Percentiles rank a stretch among this genome's conserved stretches.
Evolutionary conservation across 768 basidiomycete species (phyloP).

Genomic region (Jaapia argillacea): DNA sequence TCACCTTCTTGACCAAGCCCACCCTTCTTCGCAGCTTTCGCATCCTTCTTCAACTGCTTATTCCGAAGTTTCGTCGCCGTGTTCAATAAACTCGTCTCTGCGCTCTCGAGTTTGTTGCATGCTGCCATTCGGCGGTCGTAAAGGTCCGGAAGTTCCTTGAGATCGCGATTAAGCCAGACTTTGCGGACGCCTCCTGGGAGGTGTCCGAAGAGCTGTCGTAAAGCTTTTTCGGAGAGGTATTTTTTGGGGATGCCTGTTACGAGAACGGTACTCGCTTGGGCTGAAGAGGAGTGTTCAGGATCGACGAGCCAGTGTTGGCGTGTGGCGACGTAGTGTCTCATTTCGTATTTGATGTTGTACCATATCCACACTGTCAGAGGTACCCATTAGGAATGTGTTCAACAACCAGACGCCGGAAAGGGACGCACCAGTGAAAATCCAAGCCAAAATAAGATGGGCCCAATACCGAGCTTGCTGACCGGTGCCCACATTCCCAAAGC

Average conservation of each 20-base stretch:
- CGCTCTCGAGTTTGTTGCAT: constrained; percentile 65
- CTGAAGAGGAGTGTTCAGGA: constrained; percentile 54
- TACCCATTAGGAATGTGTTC: neutral
- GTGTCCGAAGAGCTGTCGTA: constrained; percentile 53
- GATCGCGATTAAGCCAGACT: constrained; percentile 58
- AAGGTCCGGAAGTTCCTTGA: constrained; percentile 69
- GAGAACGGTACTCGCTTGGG: constrained; percentile 78
- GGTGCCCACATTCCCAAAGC: constrained; percentile 60
- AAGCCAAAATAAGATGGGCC: constrained; percentile 65
- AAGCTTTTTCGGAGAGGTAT: constrained; percentile 53
- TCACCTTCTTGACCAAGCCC: neutral
- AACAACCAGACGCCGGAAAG: neutral
- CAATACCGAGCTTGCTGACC: constrained; percentile 45
- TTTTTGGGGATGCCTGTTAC: constrained; percentile 72
- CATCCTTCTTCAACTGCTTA: constrained; percentile 39
- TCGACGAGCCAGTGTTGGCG: constrained; percentile 71
- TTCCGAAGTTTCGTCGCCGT: constrained; percentile 54
- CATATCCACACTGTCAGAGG: constrained; percentile 57
- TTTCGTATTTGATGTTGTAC: constrained; percentile 63
- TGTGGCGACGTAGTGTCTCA: constrained; percentile 59
- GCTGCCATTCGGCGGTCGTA: constrained; percentile 63
- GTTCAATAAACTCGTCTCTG: constrained; percentile 62
- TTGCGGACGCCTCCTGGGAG: constrained; percentile 78
- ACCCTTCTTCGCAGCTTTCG: constrained; percentile 15
- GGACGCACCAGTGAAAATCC: constrained; percentile 59